These are phyloP conservation scores for Dipodascus albidus DNA, from an alignment of 805 yeast species.

Conservation along the genomic window DNA sequence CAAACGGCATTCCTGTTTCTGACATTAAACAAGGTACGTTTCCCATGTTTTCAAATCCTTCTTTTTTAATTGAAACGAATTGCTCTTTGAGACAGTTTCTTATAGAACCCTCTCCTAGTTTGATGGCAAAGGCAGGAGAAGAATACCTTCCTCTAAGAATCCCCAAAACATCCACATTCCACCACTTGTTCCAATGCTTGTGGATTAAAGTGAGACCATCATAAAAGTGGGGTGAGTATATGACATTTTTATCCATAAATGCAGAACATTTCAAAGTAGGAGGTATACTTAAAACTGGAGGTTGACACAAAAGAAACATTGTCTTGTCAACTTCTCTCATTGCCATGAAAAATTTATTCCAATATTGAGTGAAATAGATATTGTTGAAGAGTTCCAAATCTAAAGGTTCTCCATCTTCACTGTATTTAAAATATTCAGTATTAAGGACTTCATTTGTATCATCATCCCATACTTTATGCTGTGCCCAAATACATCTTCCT, in stretches of 20 bases:
- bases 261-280: conserved; percentile 41
- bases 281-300: conserved; percentile 71
- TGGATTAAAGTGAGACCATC: conserved; percentile 92
- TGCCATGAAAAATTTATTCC: conserved; percentile 35
- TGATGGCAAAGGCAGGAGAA: conserved; percentile 61
- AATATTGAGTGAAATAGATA: conserved; percentile 51
- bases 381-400: conserved; percentile 33
- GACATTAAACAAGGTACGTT: conserved; percentile 63
- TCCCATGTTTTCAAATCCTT: conserved; percentile 51
- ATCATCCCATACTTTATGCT: conserved; percentile 62
- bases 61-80: conserved; percentile 48
- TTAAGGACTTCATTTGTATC: conserved; percentile 26
- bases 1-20: conserved; percentile 92
- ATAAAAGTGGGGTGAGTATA: conserved; percentile 82
- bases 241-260: conserved; percentile 47
- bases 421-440: conserved; percentile 39
- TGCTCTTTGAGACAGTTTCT: conserved; percentile 61
- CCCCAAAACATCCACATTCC: conserved; percentile 85
- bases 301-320: conserved; percentile 56
- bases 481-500: conserved; percentile 71
- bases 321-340: conserved; percentile 26
- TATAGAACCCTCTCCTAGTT: conserved; percentile 64
- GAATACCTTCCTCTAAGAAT: conserved; percentile 67
- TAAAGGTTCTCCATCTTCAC: conserved; percentile 10
- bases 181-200: conserved; percentile 73